These are phyloP conservation scores for Orbilia brochopaga DNA, from an alignment of 2,329 filamentous ascomycete genomes.

Conservation along the genomic window DNA sequence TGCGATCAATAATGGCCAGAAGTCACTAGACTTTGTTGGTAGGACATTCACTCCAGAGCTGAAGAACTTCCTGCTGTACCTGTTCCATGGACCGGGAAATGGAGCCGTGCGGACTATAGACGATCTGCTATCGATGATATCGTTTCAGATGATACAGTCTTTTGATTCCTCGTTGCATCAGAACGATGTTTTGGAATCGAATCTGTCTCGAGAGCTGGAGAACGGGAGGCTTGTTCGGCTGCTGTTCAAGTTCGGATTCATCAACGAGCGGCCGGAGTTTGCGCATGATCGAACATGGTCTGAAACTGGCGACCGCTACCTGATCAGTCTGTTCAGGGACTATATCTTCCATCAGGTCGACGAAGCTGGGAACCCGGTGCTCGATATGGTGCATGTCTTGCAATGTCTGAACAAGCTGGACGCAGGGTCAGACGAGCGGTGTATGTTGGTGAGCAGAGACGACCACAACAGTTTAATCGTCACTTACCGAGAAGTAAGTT, in stretches of 20 bases:
- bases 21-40: slow-evolving; percentile 76
- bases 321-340: slow-evolving; percentile 92
- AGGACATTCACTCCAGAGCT: slow-evolving; percentile 79
- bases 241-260: slow-evolving; percentile 79
- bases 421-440: slow-evolving; percentile 82
- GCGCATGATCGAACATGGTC: slow-evolving; percentile 81
- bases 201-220: slow-evolving; percentile 81
- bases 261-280: slow-evolving; percentile 89
- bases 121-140: slow-evolving; percentile 77
- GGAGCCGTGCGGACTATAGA: slow-evolving; percentile 74
- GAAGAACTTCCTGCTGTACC: slow-evolving; percentile 79
- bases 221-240: slow-evolving; percentile 84
- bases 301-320: slow-evolving; percentile 89
- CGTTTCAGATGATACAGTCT: slow-evolving; percentile 74
- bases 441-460: slow-evolving; percentile 85
- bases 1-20: slow-evolving; percentile 68
- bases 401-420: slow-evolving; percentile 90
- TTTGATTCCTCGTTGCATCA: slow-evolving; percentile 81
- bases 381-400: slow-evolving; percentile 87
- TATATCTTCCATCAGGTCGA: slow-evolving; percentile 98
- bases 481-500: slow-evolving; percentile 82
- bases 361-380: slow-evolving; percentile 76
- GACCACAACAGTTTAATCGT: slow-evolving; percentile 88
- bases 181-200: slow-evolving; percentile 74
- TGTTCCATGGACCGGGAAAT: slow-evolving; percentile 71